Evolutionary conservation across 306 rosid species (phyloP), one percentile per base, ranked within the genome.

Genomic region (Acacia melanoxylon): DNA sequence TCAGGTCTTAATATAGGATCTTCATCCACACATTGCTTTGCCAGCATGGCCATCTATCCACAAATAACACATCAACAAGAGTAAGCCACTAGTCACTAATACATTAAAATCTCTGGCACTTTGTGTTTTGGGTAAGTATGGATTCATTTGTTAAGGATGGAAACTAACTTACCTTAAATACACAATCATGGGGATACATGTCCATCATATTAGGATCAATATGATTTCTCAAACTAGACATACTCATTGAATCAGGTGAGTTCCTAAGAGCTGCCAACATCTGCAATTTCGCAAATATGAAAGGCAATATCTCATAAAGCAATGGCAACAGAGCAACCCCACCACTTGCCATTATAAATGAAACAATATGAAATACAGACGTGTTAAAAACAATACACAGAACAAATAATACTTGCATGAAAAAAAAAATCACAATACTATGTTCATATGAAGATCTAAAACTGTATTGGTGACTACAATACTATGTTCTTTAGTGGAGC

Each of bases 161-260:
- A 27, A 66, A 41, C 85, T 51, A 46, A 69, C 78, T 84, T 88
- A 90, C 99, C 99, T 95, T 95, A 74, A 86, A 92, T 56, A 91
- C 92, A 90, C 99, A 95, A 85, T 95, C 98, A 87, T 90, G 99
- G 81, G 99, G 99, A 89, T 91, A 95, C 84, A 95, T 87, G 73
- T 93, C 89, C 99, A 89, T 89, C 98, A 95, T 90, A 89, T 83
- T 92, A 35, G 94, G 91, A 86, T 95, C 99, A 76, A 92, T 89
- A 74, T 86, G 88, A 83, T 89, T 92, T 79, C 86, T 93, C 90
- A 95, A 42, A 91, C 91, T 91, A 79, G 97, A 88, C 96, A 91
- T 90, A 75, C 85, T 92, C 91, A 83, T 80, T 67, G 97, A 88
- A 80, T 95, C 98, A 5, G 97, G 92, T 35, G 93, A 77, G 74